Conservation (phyloP, 495 filamentous ascomycete genomes). For the Podospora appendiculata region DNA sequence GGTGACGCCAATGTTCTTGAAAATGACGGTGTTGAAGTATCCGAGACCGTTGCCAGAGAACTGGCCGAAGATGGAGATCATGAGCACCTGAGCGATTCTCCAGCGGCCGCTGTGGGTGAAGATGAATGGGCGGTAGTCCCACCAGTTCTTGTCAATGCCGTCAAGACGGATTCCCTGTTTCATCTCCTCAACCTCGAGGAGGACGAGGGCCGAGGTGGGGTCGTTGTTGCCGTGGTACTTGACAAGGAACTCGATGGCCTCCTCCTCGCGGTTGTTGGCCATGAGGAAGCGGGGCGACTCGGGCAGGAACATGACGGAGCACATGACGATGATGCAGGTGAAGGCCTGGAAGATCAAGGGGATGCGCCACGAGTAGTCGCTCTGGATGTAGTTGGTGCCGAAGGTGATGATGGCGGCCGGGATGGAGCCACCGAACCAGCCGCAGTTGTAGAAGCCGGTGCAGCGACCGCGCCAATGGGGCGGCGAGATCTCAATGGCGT, state of each 20-base stretch:
- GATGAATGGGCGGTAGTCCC: constrained; percentile 37
- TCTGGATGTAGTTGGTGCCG: constrained; percentile 33
- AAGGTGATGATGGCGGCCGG: constrained; percentile 39
- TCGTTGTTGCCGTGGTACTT: constrained; percentile 54
- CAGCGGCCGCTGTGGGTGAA: constrained; percentile 38
- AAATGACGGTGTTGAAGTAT: constrained; percentile 34
- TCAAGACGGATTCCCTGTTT: constrained; percentile 47
- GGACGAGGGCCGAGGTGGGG: constrained; percentile 43
- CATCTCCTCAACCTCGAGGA: constrained; percentile 52
- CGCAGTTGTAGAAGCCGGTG: constrained; percentile 45
- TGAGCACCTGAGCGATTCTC: constrained; percentile 39
- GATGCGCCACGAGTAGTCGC: constrained; percentile 36
- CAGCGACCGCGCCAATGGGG: constrained; percentile 43
- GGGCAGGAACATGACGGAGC: constrained; percentile 50
- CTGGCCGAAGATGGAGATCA: constrained; percentile 48
- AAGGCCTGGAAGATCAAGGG: constrained; percentile 39
- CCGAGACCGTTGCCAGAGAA: constrained; percentile 42
- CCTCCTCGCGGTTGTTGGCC: constrained; percentile 42
- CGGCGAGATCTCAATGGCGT: constrained; percentile 39
- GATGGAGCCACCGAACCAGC: constrained; percentile 44
- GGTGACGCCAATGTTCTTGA: constrained; percentile 22
- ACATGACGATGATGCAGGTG: constrained; percentile 40
- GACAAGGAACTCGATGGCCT: constrained; percentile 45
- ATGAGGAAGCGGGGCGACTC: constrained; percentile 59
- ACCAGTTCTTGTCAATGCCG: constrained; percentile 45